Evolutionary conservation across 352 stramenopile species (phyloP).

Genomic region (Phytopythium delawarense): DNA sequence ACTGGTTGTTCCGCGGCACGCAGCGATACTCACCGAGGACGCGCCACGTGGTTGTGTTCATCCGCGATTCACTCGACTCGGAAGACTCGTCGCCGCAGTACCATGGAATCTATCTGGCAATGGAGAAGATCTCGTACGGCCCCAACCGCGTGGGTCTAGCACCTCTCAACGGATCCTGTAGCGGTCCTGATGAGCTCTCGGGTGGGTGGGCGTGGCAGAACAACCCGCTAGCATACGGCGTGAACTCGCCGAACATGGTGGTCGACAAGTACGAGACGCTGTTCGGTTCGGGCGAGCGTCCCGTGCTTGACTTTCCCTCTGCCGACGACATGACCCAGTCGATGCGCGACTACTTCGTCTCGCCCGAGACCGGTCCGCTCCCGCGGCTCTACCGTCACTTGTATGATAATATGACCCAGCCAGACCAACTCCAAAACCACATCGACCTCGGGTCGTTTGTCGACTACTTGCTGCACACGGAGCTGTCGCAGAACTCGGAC

Average conservation of each 20-base stretch:
- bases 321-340: constrained; percentile 39
- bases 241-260: constrained; percentile 59
- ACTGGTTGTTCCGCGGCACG: constrained; percentile 64
- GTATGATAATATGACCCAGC: constrained; percentile 58
- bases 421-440: constrained; percentile 39
- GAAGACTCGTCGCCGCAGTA: constrained; percentile 37
- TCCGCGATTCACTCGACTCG: constrained; percentile 26
- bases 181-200: constrained; percentile 31
- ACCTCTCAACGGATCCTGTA: constrained; percentile 24
- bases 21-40: constrained; percentile 54
- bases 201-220: constrained; percentile 70
- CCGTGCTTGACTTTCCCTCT: constrained; percentile 41
- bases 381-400: constrained; percentile 54
- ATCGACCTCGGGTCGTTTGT: constrained; percentile 67
- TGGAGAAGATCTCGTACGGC: constrained; percentile 61
- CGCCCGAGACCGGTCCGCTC: constrained; percentile 40
- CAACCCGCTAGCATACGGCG: constrained; percentile 42
- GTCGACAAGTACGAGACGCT: constrained; percentile 48
- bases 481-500: constrained; percentile 58
- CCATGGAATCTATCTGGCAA: constrained; percentile 50
- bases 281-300: constrained; percentile 51
- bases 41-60: constrained; percentile 51
- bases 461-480: constrained; percentile 69
- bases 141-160: constrained; percentile 46
- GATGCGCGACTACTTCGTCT: constrained; percentile 65